Conservation (phyloP, 1,139 yeast species). For the Scheffersomyces lignicola region DNA sequence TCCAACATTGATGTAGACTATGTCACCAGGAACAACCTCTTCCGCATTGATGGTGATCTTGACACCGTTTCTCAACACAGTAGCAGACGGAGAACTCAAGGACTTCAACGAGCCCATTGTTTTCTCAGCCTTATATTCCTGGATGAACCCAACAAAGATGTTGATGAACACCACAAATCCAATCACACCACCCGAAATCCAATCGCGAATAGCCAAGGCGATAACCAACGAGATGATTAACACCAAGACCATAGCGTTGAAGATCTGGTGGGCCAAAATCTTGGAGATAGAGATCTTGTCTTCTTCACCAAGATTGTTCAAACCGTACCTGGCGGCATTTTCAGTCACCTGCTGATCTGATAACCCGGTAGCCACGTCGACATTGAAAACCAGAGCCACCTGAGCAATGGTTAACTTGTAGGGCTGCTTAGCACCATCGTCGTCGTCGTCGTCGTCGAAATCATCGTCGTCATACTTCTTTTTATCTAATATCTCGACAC, state of each 20-base stretch:
- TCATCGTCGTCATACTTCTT: too few relatives aligned
- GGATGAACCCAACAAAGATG: constrained; percentile 67
- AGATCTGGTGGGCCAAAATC: constrained; percentile 67
- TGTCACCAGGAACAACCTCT: constrained; percentile 78
- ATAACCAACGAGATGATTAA: constrained; percentile 73
- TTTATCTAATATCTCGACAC: too few relatives aligned
- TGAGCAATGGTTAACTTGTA: constrained; percentile 34
- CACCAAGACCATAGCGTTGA: constrained; percentile 81
- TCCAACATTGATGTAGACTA: constrained; percentile 66
- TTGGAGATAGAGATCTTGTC: constrained; percentile 54
- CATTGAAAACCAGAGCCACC: constrained; percentile 35
- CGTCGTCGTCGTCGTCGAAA: background rate
- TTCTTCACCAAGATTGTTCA: constrained; percentile 63
- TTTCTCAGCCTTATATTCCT: constrained; percentile 73
- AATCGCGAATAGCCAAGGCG: constrained; percentile 72
- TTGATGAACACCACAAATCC: constrained; percentile 68
- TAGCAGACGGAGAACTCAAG: constrained; percentile 72
- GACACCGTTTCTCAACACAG: constrained; percentile 64
- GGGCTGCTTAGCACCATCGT: constrained; percentile 17
- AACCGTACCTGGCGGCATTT: constrained; percentile 42
- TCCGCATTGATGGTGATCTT: constrained; percentile 61
- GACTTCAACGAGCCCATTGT: constrained; percentile 77
- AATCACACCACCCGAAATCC: constrained; percentile 85
- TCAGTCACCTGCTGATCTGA: constrained; percentile 32
- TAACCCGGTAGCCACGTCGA: constrained; percentile 52